Conservation (phyloP, 495 filamentous ascomycete species). For the Podospora pseudoanserina region DNA sequence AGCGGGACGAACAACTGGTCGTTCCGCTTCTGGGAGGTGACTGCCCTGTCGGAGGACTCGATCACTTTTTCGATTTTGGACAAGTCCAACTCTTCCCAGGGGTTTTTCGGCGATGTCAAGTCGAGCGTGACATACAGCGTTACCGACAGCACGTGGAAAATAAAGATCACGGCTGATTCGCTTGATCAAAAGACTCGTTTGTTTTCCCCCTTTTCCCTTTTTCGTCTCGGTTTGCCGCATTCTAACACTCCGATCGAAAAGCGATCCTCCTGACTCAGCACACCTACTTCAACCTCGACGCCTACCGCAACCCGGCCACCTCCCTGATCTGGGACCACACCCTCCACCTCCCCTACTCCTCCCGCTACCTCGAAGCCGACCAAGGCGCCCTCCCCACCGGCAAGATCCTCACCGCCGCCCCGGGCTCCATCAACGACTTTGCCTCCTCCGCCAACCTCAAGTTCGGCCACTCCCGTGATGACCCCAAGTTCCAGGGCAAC, state of each 20-base stretch:
- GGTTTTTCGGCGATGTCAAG: slow-evolving; percentile 71
- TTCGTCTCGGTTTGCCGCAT: background rate
- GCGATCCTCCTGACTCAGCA: slow-evolving; percentile 71
- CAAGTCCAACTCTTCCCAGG: slow-evolving; percentile 56
- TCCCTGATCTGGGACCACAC: slow-evolving; percentile 66
- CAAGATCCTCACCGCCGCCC: slow-evolving; percentile 55
- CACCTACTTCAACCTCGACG: slow-evolving; percentile 87
- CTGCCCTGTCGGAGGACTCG: slow-evolving; percentile 55
- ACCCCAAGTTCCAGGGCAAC: slow-evolving; percentile 55
- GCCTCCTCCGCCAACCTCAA: slow-evolving; percentile 54
- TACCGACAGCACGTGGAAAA: slow-evolving; percentile 46
- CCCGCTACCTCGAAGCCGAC: slow-evolving; percentile 65
- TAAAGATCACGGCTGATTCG: slow-evolving; percentile 52
- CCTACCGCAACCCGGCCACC: slow-evolving; percentile 57
- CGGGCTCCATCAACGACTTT: slow-evolving; percentile 67
- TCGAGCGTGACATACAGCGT: slow-evolving; percentile 70
- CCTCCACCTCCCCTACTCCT: slow-evolving; percentile 67
- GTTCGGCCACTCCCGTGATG: slow-evolving; percentile 59
- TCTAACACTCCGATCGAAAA: slow-evolving; percentile 22
- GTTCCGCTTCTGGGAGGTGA: slow-evolving; percentile 50
- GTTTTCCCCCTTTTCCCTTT: slow-evolving; percentile 7
- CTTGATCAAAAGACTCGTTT: slow-evolving; percentile 49
- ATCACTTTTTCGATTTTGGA: slow-evolving; percentile 80
- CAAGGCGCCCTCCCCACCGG: slow-evolving; percentile 71
- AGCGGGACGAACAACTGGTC: slow-evolving; percentile 60